Percentiles rank a stretch among this genome's conserved stretches.
phyloP scores from a whole-genome alignment of 2,329 filamentous ascomycete genomes.

The Colletotrichum spaethianum region DNA sequence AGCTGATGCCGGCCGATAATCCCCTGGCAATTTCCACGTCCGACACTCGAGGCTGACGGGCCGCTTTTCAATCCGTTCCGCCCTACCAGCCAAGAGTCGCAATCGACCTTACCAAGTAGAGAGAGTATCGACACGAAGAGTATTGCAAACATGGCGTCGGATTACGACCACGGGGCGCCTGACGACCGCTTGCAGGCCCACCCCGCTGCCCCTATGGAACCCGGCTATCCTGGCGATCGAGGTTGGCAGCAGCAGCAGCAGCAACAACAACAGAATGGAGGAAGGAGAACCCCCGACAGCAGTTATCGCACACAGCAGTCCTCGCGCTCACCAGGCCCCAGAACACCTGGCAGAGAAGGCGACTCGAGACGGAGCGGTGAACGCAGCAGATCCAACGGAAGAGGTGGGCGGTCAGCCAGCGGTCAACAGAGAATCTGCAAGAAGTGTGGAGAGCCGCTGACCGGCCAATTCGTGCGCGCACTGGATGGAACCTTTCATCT shows the following conservation, averaged over 20 bases:
- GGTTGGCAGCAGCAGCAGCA: conserved; percentile 49
- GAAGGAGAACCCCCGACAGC: conserved; percentile 54
- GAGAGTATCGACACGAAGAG: conserved; percentile 17
- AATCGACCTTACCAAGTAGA: conserved; percentile 34
- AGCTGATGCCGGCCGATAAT: conserved; percentile 44
- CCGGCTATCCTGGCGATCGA: conserved; percentile 50
- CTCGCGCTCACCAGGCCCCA: conserved; percentile 53
- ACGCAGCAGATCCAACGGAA: conserved; percentile 69
- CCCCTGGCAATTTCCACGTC: conserved; percentile 35
- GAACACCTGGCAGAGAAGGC: conserved; percentile 49
- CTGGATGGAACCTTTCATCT: conserved; percentile 95
- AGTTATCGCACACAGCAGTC: conserved; percentile 50
- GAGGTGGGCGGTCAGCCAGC: conserved; percentile 69
- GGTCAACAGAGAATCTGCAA: conserved; percentile 79
- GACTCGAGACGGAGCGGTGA: conserved; percentile 69
- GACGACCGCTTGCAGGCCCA: conserved; percentile 54
- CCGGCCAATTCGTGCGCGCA: conserved; percentile 95
- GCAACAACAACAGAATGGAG: conserved; percentile 49
- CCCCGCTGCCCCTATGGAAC: conserved; percentile 47
- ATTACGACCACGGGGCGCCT: conserved; percentile 60
- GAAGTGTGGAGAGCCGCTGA: conserved; percentile 89
- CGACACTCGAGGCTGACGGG: conserved; percentile 43
- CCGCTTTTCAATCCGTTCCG: conserved; percentile 30
- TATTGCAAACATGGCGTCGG: conserved; percentile 58
- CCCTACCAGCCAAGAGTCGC: conserved; percentile 35